Conservation (phyloP, 2,329 filamentous ascomycete genomes). For the Mariannaea elegans region DNA sequence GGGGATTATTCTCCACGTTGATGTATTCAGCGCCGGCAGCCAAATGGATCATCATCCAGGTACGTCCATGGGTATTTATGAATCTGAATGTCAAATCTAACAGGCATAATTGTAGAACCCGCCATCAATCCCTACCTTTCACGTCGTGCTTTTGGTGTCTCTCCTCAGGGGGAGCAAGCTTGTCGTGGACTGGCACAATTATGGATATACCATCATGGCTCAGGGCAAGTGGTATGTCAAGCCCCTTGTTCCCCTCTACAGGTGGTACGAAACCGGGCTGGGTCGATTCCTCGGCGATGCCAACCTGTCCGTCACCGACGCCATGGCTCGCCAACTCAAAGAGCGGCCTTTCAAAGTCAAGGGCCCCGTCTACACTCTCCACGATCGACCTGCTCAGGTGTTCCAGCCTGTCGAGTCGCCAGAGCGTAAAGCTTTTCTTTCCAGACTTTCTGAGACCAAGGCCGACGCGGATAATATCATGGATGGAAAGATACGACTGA, state of each 20-base stretch:
- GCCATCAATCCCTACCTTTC: slow-evolving; percentile 90
- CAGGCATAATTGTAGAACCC: slow-evolving; percentile 72
- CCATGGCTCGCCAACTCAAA: slow-evolving; percentile 81
- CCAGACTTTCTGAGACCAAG: slow-evolving; percentile 70
- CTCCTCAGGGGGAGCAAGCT: slow-evolving; percentile 81
- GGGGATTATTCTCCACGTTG: slow-evolving; percentile 74
- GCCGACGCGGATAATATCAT: slow-evolving; percentile 67
- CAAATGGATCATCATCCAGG: slow-evolving; percentile 87
- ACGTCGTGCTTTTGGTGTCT: slow-evolving; percentile 76
- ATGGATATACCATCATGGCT: slow-evolving; percentile 91
- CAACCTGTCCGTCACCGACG: slow-evolving; percentile 88
- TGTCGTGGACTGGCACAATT: slow-evolving; percentile 98
- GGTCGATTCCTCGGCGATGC: slow-evolving; percentile 72
- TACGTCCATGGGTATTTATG: slow-evolving; percentile 43
- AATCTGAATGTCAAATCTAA: not conserved
- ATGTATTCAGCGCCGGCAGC: slow-evolving; percentile 78
- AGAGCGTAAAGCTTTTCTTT: slow-evolving; percentile 68
- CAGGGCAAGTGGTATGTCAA: slow-evolving; percentile 65
- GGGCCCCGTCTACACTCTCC: slow-evolving; percentile 74
- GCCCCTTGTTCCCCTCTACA: slow-evolving; percentile 80
- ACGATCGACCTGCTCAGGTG: slow-evolving; percentile 85
- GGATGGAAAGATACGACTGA: slow-evolving; percentile 67
- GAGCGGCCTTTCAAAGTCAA: slow-evolving; percentile 70
- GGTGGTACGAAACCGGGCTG: slow-evolving; percentile 78
- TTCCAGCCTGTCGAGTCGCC: slow-evolving; percentile 74